These are phyloP conservation scores for Pseudocercospora vitis DNA, from an alignment of 2,329 filamentous ascomycete species.

Conservation along the genomic window DNA sequence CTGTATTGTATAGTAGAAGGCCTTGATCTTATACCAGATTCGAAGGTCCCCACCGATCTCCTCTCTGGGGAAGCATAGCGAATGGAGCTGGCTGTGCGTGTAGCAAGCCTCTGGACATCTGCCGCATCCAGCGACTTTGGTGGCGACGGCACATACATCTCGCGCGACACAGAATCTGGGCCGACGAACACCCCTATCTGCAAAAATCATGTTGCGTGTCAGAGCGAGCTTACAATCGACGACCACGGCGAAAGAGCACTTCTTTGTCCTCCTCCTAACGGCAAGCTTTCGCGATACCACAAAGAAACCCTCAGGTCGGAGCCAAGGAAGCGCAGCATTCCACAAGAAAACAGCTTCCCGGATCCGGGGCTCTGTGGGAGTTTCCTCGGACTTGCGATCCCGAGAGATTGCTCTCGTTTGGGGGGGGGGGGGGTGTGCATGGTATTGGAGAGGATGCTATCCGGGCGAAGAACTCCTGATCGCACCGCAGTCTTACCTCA, in stretches of 20 bases:
- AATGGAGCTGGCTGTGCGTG: neutral
- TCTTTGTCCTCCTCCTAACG: neutral
- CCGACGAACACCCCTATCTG: neutral
- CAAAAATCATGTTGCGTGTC: neutral
- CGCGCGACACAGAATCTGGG: neutral
- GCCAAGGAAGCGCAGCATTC: neutral
- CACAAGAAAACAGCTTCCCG: neutral
- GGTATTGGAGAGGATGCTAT: neutral
- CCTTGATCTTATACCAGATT: neutral
- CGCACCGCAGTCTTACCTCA: neutral
- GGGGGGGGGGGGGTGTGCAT: neutral
- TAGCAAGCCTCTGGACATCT: neutral
- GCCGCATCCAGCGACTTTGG: neutral
- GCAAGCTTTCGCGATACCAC: constrained; percentile 7
- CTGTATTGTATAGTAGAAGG: neutral
- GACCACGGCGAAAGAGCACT: neutral
- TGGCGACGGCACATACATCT: constrained; percentile 6
- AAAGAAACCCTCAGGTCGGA: neutral
- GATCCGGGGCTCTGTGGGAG: neutral
- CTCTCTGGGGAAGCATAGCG: neutral
- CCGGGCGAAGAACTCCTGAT: neutral
- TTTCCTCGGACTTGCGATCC: neutral
- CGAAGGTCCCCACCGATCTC: neutral
- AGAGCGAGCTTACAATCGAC: neutral
- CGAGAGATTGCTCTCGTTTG: neutral